Evolutionary conservation across 306 rosid species (phyloP).

Genomic region (Medicago ruthenica): DNA sequence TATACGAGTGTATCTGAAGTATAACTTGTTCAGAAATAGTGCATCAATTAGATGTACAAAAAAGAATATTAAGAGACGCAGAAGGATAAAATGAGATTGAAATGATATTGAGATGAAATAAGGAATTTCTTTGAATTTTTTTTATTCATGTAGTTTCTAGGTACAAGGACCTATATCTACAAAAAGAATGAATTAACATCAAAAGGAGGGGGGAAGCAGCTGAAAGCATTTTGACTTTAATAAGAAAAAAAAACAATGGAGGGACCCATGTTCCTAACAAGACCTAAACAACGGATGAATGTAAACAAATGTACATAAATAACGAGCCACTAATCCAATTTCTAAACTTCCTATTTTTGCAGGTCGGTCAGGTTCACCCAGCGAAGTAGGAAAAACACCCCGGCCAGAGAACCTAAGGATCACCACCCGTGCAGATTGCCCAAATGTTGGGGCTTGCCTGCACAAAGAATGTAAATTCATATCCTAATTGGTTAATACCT

Average conservation of each 20-base stretch:
- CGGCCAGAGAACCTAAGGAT: slow-evolving; percentile 72
- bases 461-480: slow-evolving; percentile 85
- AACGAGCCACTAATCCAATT: slow-evolving; percentile 54
- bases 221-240: slow-evolving; percentile 35
- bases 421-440: slow-evolving; percentile 72
- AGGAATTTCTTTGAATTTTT: slow-evolving; percentile 45
- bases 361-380: slow-evolving; percentile 64
- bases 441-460: slow-evolving; percentile 89
- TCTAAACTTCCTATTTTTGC: slow-evolving; percentile 56
- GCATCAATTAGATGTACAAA: no score
- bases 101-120: slow-evolving; percentile 9
- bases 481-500: slow-evolving; percentile 69
- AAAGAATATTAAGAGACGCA: no score
- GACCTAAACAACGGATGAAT: slow-evolving; percentile 51
- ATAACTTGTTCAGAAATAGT: no score
- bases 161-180: slow-evolving; percentile 65
- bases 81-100: not conserved
- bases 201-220: slow-evolving; percentile 62
- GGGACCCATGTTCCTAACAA: slow-evolving; percentile 55
- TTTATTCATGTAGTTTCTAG: slow-evolving; percentile 79
- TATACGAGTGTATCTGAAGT: no score
- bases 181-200: slow-evolving; percentile 70
- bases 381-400: slow-evolving; percentile 79
- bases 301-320: slow-evolving; percentile 66
- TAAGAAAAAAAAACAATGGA: slow-evolving; percentile 39